These are phyloP conservation scores for Medicago truncatula DNA, from an alignment of 306 rosid genomes.

Conservation along the genomic window MtrunA17r5.0-ANR NC_053048.1:46726001-46726500, in stretches of 20 bases:
- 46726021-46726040: neutral
- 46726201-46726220: neutral
- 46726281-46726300: neutral
- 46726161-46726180: neutral
- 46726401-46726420: constrained; percentile 12
- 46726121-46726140: neutral
- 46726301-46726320: neutral
- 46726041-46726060: neutral
- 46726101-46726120: neutral
- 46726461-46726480: constrained; percentile 20
- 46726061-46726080: neutral
- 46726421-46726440: neutral
- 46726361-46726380: neutral
- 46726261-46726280: neutral
- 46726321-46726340: neutral
- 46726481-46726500: neutral
- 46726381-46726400: neutral
- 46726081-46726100: neutral
- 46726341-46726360: neutral
- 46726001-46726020: neutral
- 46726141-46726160: neutral
- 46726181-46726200: neutral
- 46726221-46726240: neutral
- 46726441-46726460: neutral
- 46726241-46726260: neutral